phyloP scores from a whole-genome alignment of 75 land plant species.

The Ceratopteris richardii region DNA sequence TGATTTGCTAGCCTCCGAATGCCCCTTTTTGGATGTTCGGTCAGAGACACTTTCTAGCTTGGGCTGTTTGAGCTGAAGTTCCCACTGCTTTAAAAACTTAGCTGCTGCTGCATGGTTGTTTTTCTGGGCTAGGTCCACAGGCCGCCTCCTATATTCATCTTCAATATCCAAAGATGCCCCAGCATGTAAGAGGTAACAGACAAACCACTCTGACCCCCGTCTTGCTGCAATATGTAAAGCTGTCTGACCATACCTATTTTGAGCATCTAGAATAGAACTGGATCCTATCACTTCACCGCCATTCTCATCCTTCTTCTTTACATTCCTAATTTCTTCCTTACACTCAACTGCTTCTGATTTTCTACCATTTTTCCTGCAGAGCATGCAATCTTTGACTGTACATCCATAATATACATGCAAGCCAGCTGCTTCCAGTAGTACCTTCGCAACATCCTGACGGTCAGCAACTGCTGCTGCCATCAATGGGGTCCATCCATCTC shows the following conservation, averaged over 20 bases:
- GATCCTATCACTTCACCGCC: no score
- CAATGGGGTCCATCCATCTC: slow-evolving; percentile 48
- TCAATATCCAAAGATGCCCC: slow-evolving; percentile 31
- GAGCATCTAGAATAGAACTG: slow-evolving; percentile 26
- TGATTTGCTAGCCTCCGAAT: no score
- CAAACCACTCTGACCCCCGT: slow-evolving; percentile 38
- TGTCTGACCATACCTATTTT: slow-evolving; percentile 42
- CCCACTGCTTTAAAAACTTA: slow-evolving; percentile 25
- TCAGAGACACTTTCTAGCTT: no score
- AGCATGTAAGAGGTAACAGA: slow-evolving; percentile 23
- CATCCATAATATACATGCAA: background rate
- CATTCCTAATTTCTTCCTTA: background rate
- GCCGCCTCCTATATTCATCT: slow-evolving; percentile 26
- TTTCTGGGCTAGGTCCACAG: slow-evolving; percentile 24
- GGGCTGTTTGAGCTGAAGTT: background rate
- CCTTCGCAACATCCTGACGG: slow-evolving; percentile 37
- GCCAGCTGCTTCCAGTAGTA: slow-evolving; percentile 26
- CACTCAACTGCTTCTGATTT: background rate
- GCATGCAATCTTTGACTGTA: background rate
- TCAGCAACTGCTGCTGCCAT: slow-evolving; percentile 50
- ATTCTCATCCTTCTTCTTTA: background rate
- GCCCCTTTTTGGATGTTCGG: no score
- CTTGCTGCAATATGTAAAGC: slow-evolving; percentile 44
- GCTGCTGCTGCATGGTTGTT: slow-evolving; percentile 10
- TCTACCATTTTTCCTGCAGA: background rate